Evolutionary conservation across 257 asterid genomes (phyloP), one percentile per base, ranked within the genome.

Genomic region (Sherardia arvensis): DNA sequence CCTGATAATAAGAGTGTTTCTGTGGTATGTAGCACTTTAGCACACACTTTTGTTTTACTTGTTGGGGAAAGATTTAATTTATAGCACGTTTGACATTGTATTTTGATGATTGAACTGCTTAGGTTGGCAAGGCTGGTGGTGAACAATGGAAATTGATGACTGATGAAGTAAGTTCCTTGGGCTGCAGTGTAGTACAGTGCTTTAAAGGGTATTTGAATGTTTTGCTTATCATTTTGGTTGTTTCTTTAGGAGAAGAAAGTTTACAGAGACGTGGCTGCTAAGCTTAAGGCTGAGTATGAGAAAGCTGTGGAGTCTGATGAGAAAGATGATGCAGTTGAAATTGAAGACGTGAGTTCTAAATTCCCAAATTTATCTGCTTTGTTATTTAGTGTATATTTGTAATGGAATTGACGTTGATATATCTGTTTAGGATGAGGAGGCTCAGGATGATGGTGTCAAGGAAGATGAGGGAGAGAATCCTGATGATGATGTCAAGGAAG

Each of bases 91-190:
- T 64, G 45, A 43, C 40, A 65, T 64, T 40, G 25, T 15, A 23
- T 22, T 54, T 14, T 49, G 25, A 12, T 25, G 14, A 28, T 5
- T 38, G n/a, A 1, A 38, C 32, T 18, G 61, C 53, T 28, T 71
- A 90, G 95, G 95, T 79, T 71, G 95, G 95, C 0, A 91, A 88
- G 54, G 96, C 85, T 72, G 95, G 95, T 61, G 97, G 95, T 66
- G 86, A 71, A 79, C 78, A 81, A 64, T 89, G 97, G 95, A 89
- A 83, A 48, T 77, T 86, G 9, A 18, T 88, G 85, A 72, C 84
- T 57, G 91, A 83, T 56, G 98, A 88, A 33, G 95, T 85, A 32
- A 67, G 84, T 68, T 20, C 6, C n/a, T 43, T 15, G 51, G n/a
- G 17, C 21, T 43, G 20, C 17, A 4, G 51, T 43, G 14, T 43